phyloP scores from a whole-genome alignment of 2,329 filamentous ascomycete genomes.

The Pezicula carpinea region DNA sequence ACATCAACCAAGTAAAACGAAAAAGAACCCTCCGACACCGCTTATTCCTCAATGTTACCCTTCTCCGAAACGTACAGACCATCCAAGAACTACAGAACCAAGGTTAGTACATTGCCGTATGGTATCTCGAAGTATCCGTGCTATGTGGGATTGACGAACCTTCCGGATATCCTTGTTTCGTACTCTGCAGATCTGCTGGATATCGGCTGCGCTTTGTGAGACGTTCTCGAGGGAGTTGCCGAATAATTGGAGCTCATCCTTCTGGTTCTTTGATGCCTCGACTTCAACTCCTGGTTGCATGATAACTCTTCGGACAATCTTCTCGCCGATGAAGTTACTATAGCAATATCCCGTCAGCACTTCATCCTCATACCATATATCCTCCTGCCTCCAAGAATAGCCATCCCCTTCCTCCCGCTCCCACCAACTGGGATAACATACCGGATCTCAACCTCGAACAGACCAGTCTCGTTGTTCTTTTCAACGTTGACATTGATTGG shows the following conservation, averaged over 20 bases:
- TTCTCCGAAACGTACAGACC: slow-evolving; percentile 99
- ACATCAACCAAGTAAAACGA: not conserved
- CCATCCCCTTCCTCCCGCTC: not conserved
- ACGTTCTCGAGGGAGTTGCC: slow-evolving; percentile 97
- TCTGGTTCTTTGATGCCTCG: slow-evolving; percentile 83
- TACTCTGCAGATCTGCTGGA: slow-evolving; percentile 99
- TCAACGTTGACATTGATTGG: slow-evolving; percentile 99
- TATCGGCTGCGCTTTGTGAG: slow-evolving; percentile 96
- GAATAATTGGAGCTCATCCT: slow-evolving; percentile 91
- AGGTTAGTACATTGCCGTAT: slow-evolving; percentile 2
- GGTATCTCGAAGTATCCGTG: not conserved
- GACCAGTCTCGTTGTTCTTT: slow-evolving; percentile 87
- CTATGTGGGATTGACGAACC: slow-evolving; percentile 43
- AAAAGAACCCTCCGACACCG: not conserved
- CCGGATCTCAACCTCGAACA: slow-evolving; percentile 95
- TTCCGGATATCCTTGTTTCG: slow-evolving; percentile 99
- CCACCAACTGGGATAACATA: slow-evolving; percentile 41
- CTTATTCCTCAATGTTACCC: slow-evolving; percentile 80
- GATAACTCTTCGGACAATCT: slow-evolving; percentile 88
- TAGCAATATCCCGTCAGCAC: slow-evolving; percentile 28
- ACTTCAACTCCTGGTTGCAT: slow-evolving; percentile 91
- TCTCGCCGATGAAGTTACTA: slow-evolving; percentile 98
- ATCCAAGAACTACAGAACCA: slow-evolving; percentile 78
- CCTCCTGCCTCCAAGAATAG: slow-evolving; percentile 1
- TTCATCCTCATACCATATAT: slow-evolving; percentile 11